A percentile compares a stretch with the other conserved stretches of the same genome.
These are phyloP conservation scores for Heliamphora pulchella DNA, from an alignment of 179 eudicot species.

Conservation along the genomic window DNA sequence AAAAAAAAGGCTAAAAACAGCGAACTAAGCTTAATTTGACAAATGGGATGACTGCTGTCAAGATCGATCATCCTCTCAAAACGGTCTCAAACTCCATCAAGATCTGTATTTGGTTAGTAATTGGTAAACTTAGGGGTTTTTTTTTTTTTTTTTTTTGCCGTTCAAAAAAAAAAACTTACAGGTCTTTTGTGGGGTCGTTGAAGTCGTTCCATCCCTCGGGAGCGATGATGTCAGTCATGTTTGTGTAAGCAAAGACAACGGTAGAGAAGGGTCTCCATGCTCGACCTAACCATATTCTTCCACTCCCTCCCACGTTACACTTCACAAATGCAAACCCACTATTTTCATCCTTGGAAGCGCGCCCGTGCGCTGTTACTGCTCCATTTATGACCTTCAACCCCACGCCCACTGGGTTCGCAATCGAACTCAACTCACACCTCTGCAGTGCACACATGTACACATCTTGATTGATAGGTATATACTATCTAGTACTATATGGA, in stretches of 20 bases:
- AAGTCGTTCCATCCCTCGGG: slow-evolving; percentile 94
- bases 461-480: too few species aligned
- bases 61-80: too few species aligned
- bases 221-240: slow-evolving; percentile 69
- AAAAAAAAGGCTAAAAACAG: too few species aligned
- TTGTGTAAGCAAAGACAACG: slow-evolving; percentile 66
- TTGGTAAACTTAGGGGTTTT: too few species aligned
- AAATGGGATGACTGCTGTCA: too few species aligned
- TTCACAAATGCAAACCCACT: slow-evolving; percentile 73
- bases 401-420: slow-evolving; percentile 57
- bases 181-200: slow-evolving; percentile 64
- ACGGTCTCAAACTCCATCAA: too few species aligned
- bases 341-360: slow-evolving; percentile 64
- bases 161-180: slow-evolving; percentile 27
- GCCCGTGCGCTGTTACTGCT: slow-evolving; percentile 75
- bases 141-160: too few species aligned
- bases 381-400: slow-evolving; percentile 57
- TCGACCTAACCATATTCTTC: slow-evolving; percentile 83
- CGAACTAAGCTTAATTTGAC: too few species aligned
- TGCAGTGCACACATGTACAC: slow-evolving; percentile 10
- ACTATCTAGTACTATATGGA: too few species aligned
- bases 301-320: slow-evolving; percentile 76
- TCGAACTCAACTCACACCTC: slow-evolving; percentile 60
- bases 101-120: too few species aligned
- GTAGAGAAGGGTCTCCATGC: slow-evolving; percentile 90